A percentile compares a stretch with the other conserved stretches of the same genome.
These are phyloP conservation scores for Carnegiea gigantea DNA, from an alignment of 179 eudicot species.

Conservation along the genomic window DNA sequence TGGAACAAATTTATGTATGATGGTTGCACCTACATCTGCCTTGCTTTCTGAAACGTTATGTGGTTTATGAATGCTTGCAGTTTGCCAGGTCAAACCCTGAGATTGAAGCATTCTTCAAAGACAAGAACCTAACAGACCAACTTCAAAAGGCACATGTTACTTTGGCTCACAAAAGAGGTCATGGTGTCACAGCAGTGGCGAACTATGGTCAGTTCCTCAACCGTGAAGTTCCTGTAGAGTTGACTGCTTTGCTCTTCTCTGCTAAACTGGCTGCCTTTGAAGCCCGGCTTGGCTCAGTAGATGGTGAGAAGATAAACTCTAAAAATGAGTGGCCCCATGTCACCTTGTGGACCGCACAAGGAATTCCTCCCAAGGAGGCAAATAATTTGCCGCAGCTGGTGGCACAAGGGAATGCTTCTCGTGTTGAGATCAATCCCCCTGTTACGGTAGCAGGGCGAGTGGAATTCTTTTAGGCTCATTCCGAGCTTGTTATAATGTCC, in stretches of 20 bases:
- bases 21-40: neutral
- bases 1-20: neutral
- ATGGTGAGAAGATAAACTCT: conserved; percentile 61
- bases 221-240: conserved; percentile 58
- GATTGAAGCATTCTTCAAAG: conserved; percentile 46
- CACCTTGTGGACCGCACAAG: conserved; percentile 78
- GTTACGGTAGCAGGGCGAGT: conserved; percentile 49
- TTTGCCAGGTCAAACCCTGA: conserved; percentile 47
- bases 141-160: conserved; percentile 71
- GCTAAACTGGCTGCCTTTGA: conserved; percentile 85
- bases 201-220: conserved; percentile 55
- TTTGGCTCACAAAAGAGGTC: conserved; percentile 88
- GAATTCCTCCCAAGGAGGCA: conserved; percentile 69
- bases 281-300: conserved; percentile 65
- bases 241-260: conserved; percentile 63
- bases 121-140: conserved; percentile 42
- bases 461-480: conserved; percentile 42
- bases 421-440: conserved; percentile 73
- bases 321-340: conserved; percentile 89
- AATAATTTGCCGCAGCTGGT: conserved; percentile 60
- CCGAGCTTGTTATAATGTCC: neutral
- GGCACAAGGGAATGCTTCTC: conserved; percentile 63
- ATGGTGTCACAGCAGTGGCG: conserved; percentile 85
- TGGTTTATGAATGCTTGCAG: conserved; percentile 35
- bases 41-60: neutral